A percentile compares a stretch with the other conserved stretches of the same genome.
Conservation (phyloP, 352 stramenopile genomes). For the Pythium utonaiense region DNA sequence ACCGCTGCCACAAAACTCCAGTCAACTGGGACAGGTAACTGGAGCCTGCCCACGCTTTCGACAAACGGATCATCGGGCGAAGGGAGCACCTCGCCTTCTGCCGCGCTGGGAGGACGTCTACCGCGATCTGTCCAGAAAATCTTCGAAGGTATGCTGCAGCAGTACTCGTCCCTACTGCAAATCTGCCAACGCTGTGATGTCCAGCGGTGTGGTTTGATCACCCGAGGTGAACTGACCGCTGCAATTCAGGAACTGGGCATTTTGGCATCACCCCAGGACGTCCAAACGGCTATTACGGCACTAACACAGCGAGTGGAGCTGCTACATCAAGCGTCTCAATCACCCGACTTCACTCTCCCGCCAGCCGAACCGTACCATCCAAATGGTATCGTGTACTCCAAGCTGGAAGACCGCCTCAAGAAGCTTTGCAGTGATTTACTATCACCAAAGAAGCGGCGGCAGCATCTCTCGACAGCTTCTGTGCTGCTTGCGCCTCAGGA, state of each 20-base stretch:
- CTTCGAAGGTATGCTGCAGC: conserved; percentile 57
- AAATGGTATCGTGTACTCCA: conserved; percentile 43
- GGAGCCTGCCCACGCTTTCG: conserved; percentile 31
- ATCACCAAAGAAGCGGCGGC: conserved; percentile 60
- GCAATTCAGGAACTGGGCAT: conserved; percentile 60
- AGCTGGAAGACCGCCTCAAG: conserved; percentile 39
- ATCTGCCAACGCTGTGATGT: conserved; percentile 50
- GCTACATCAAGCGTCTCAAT: neutral
- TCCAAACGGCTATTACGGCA: conserved; percentile 49
- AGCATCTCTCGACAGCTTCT: conserved; percentile 66
- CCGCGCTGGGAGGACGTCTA: conserved; percentile 11
- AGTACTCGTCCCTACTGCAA: conserved; percentile 35
- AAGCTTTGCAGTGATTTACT: conserved; percentile 62
- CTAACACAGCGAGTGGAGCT: conserved; percentile 31
- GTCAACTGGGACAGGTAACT: conserved; percentile 1
- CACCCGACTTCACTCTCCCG: neutral
- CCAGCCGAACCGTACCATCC: conserved; percentile 13
- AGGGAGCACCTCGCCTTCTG: conserved; percentile 2
- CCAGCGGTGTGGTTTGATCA: conserved; percentile 39
- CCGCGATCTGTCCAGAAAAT: conserved; percentile 68
- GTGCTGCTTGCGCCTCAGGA: conserved; percentile 65
- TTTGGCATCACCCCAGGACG: conserved; percentile 48
- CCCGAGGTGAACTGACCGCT: conserved; percentile 40
- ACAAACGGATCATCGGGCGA: neutral
- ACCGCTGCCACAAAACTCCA: conserved; percentile 6